Base-by-base conservation (phyloP, 768 basidiomycete species). In the Calocera viscosa region DNA sequence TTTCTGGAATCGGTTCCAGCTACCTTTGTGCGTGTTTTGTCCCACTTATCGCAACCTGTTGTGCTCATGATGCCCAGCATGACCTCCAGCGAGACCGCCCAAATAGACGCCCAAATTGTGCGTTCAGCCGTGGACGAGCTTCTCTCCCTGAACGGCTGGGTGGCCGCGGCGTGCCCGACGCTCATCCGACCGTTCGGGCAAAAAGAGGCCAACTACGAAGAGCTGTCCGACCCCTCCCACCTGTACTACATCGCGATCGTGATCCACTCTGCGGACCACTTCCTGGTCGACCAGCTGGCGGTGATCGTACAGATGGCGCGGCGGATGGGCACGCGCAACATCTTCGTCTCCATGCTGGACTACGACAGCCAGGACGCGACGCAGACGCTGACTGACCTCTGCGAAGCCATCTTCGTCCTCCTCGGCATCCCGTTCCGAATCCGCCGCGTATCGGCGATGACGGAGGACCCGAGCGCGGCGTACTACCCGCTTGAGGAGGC, bases 311-410 rank as follows among this genome's bases (percentile, higher is more conserved):
- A 99, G 75, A 84, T 99, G 73, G 91, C 91, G 0, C 88, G 88
- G 72, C 87, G 94, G 10, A 83, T 98, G 12, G 96, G 96, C 1
- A 86, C 90, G 2, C 81, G 84, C 64, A 93, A 92, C 72, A 77
- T 99, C 63, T 99, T 98, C 75, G 95, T 99, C 40, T 96, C 94
- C 8, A 94, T 99, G 91, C 81, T 99, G 67, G 96, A 99, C 76
- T 95, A 95, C 75, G 90, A 90, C 67, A 97, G 94, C 10, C 87
- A 86, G 2, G 96, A 97, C 77, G 93, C 94, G 1, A 98, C 96
- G 0, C 90, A 91, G 65, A 97, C 94, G 1, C 81, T 99, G 49
- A 87, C 87, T 1, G 96, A 99, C 76, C 82, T 99, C 14, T 95
- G 91, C 71, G 96, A 99, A 76, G 91, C 93, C 0, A 94, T 97